These are phyloP conservation scores for Platanthera guangdongensis DNA, from an alignment of 106 monocot species.

Conservation along the genomic window DNA sequence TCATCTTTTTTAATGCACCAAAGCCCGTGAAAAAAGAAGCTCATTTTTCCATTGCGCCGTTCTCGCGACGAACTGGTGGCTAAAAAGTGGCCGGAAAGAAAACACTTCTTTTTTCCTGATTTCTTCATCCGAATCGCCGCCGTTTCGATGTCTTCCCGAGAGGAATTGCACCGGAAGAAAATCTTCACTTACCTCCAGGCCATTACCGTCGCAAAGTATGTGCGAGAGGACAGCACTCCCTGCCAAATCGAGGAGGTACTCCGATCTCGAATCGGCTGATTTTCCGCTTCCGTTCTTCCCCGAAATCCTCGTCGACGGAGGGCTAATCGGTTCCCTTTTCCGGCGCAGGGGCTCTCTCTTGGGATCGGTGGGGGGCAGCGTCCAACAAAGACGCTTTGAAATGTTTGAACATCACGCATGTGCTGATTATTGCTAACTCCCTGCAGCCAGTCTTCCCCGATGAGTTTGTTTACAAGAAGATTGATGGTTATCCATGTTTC, in stretches of 20 bases:
- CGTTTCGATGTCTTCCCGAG: conserved; percentile 8
- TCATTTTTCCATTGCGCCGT: no score
- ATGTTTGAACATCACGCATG: conserved; percentile 55
- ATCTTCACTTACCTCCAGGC: conserved; percentile 32
- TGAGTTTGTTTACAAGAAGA: conserved; percentile 83
- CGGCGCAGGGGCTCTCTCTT: conserved; percentile 64
- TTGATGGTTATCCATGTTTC: conserved; percentile 42
- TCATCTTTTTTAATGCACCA: no score
- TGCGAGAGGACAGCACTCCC: conserved; percentile 45
- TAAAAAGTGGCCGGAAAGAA: no score
- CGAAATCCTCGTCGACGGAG: neutral
- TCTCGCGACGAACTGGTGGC: no score
- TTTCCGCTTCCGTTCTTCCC: neutral
- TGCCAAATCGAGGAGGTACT: conserved; percentile 68
- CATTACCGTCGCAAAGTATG: conserved; percentile 36
- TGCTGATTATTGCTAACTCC: conserved; percentile 67
- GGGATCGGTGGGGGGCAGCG: conserved; percentile 75
- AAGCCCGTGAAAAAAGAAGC: no score
- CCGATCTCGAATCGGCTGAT: no score
- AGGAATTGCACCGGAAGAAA: conserved; percentile 8
- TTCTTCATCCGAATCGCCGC: neutral
- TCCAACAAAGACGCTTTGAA: conserved; percentile 52
- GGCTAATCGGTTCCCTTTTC: neutral
- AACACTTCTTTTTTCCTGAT: neutral
- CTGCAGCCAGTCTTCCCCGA: conserved; percentile 55